Percentiles rank a stretch among this genome's conserved stretches.
Evolutionary conservation across 345 rosid genomes (phyloP).

Genomic region (Syzygium aromaticum): DNA sequence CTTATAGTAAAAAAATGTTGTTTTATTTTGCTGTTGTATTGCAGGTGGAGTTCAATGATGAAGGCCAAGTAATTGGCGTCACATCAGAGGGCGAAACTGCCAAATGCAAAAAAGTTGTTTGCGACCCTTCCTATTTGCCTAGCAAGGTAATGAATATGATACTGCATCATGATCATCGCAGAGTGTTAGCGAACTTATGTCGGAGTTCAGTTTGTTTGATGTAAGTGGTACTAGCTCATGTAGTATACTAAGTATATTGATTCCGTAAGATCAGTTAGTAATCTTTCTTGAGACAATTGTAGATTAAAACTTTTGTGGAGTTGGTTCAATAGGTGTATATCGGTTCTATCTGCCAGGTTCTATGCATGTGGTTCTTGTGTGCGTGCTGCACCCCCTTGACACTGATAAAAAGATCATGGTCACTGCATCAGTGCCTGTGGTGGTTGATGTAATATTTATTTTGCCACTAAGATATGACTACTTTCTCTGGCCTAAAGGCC

Average conservation of each 20-base stretch:
- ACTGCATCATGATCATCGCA: background rate
- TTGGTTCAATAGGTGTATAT: background rate
- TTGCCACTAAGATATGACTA: background rate
- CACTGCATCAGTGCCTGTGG: background rate
- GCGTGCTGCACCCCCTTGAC: background rate
- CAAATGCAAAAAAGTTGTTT: slow-evolving; percentile 92
- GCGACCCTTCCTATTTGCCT: slow-evolving; percentile 91
- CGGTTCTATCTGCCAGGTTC: background rate
- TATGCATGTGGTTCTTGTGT: background rate
- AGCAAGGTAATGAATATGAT: slow-evolving; percentile 46
- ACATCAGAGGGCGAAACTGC: slow-evolving; percentile 99
- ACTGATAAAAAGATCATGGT: background rate
- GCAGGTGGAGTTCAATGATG: slow-evolving; percentile 86
- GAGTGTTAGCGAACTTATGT: background rate
- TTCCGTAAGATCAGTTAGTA: background rate
- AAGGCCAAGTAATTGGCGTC: slow-evolving; percentile 83
- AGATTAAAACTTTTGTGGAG: background rate
- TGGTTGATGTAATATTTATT: background rate
- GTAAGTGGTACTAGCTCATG: background rate
- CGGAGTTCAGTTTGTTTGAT: background rate
- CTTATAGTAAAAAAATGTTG: background rate
- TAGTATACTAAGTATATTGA: background rate
- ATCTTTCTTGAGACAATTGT: background rate
- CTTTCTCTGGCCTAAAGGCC: background rate
- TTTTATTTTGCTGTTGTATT: slow-evolving; percentile 8